Evolutionary conservation across 2,329 filamentous ascomycete genomes (phyloP).

Genomic region (Diaporthe australafricana): DNA sequence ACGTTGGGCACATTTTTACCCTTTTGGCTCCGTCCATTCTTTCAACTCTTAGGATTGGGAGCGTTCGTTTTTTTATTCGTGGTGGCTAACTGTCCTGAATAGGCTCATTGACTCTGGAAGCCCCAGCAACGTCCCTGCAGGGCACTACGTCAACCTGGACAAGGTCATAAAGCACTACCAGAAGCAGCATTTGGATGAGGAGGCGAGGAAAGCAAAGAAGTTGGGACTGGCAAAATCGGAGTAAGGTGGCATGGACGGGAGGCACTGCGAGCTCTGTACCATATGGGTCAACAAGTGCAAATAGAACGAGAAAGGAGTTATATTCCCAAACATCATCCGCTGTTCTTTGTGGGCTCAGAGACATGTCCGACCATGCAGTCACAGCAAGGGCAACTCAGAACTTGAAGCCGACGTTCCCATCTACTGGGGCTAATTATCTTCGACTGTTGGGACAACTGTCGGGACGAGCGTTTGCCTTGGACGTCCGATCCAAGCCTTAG

Average conservation of each 20-base stretch:
- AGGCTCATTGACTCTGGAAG: constrained; percentile 65
- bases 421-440: neutral
- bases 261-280: constrained; percentile 9
- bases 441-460: too few species aligned
- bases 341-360: neutral
- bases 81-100: neutral
- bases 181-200: constrained; percentile 64
- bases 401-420: neutral
- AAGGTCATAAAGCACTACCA: constrained; percentile 68
- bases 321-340: neutral
- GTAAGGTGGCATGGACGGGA: neutral
- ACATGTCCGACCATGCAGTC: neutral
- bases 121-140: constrained; percentile 65
- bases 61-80: too few species aligned
- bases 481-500: neutral
- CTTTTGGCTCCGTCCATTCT: neutral
- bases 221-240: constrained; percentile 54
- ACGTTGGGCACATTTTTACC: constrained; percentile 46
- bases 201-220: constrained; percentile 65
- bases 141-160: constrained; percentile 65
- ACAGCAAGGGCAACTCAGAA: too few species aligned
- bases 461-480: neutral
- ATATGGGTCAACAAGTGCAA: constrained; percentile 7
- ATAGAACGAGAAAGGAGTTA: neutral
- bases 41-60: neutral